phyloP scores from a whole-genome alignment of 2,329 filamentous ascomycete genomes.

The Xylariaceae sp. region DNA sequence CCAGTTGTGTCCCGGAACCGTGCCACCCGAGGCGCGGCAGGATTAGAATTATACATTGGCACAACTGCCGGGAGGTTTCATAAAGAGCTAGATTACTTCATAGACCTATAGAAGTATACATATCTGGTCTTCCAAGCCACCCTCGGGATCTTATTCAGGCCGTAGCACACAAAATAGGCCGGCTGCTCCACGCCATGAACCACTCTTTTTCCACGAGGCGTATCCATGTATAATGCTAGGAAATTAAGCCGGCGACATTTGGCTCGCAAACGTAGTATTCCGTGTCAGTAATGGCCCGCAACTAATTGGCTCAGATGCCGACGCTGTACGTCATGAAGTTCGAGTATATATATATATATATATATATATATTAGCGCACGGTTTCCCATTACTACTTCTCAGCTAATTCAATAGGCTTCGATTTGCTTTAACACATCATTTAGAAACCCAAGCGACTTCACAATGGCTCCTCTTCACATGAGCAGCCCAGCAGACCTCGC shows the following conservation, averaged over 20 bases:
- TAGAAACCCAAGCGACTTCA: background rate
- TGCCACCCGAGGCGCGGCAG: background rate
- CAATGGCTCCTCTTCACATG: slow-evolving; percentile 14
- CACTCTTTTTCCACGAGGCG: background rate
- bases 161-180: no score
- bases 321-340: background rate
- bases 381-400: no score
- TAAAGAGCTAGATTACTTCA: background rate
- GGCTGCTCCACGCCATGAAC: background rate
- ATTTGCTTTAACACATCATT: background rate
- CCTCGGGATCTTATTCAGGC: no score
- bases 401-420: background rate
- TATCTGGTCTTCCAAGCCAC: no score
- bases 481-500: slow-evolving; percentile 7
- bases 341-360: no score
- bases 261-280: background rate
- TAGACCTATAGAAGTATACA: no score
- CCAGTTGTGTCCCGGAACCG: background rate
- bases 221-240: background rate
- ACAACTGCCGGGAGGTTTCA: background rate
- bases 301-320: background rate
- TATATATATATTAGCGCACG: no score
- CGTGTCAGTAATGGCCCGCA: background rate
- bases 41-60: background rate
- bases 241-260: background rate